A percentile compares a stretch with the other conserved stretches of the same genome.
These are phyloP conservation scores for Metschnikowia sp. DNA, from an alignment of 805 yeast genomes.

Conservation along the genomic window DNA sequence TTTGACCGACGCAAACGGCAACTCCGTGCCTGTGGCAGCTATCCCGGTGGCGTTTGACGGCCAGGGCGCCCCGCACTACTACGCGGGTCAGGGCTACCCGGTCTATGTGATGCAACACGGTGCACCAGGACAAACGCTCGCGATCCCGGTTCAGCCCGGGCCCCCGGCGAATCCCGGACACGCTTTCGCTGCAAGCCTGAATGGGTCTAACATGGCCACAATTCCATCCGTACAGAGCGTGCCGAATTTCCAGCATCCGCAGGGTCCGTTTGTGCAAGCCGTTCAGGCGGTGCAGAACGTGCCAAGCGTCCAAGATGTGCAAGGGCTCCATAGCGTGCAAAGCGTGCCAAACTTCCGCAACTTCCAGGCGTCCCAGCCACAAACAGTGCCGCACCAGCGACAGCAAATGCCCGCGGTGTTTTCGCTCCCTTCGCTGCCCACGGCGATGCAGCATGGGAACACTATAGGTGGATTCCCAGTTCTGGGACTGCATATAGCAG, in stretches of 20 bases:
- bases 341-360: conserved; percentile 7
- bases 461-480: too few relatives aligned
- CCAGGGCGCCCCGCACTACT: conserved; percentile 30
- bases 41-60: conserved; percentile 31
- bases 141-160: conserved; percentile 11
- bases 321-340: not conserved
- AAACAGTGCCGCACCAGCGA: conserved; percentile 1
- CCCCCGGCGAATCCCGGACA: not conserved
- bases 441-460: conserved; percentile 10
- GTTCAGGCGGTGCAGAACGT: conserved; percentile 1
- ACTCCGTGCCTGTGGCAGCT: conserved; percentile 12
- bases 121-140: conserved; percentile 10
- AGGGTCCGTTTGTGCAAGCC: not conserved
- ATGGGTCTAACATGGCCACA: too few relatives aligned
- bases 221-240: conserved; percentile 8
- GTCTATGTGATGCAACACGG: conserved; percentile 33
- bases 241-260: conserved; percentile 8
- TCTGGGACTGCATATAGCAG: too few relatives aligned
- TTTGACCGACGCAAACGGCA: conserved; percentile 5
- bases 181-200: too few relatives aligned
- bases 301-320: not conserved
- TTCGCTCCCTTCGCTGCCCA: conserved; percentile 31
- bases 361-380: not conserved
- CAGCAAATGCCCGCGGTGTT: conserved; percentile 22
- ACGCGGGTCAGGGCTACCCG: conserved; percentile 29